Base-by-base conservation (phyloP, 495 filamentous ascomycete genomes). In the Thozetella sp. region DNA sequence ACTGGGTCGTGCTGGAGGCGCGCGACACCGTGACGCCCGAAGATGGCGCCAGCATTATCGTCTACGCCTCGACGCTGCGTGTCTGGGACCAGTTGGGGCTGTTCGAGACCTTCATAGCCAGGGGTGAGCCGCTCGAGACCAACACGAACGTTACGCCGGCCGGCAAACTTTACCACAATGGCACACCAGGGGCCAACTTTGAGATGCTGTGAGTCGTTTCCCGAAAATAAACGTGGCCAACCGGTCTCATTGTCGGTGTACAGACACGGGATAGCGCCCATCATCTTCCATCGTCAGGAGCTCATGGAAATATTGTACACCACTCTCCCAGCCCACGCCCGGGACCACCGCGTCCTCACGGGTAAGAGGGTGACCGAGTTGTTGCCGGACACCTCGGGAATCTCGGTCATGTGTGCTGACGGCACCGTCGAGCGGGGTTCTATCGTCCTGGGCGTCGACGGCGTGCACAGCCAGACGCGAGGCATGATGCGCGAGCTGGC, bases 381-480 rank as follows among this genome's bases (percentile, higher is more conserved):
- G 25, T 52, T 64, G 12, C 51, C 65, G 17, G 4, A 51, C 6
- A 55, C 59, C 4, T 45, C 30, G 1, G 62, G 57, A 3, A 68
- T 71, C 12, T 53, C 57, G 1, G 70, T 75, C 12, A 30, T 43
- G n/a, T 72, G 70, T 26, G 62, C 65, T 10, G 73, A 80, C 45
- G 80, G 80, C 0, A 63, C 62, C 12, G 46, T 61, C 0, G 73
- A 72, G 53, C 59, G 66, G 2, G 81, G 80, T 4, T 68, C 72
- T 43, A 58, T 83, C 24, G 69, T 83, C n/a, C 59, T 85, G n/a
- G 81, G 81, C 3, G 77, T 74, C 22, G 82, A 83, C 58, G 80
- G 81, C 2, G 71, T 80, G 19, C 74, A 79, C 53, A 78, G 74
- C 30, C 30, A 37, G 30, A 15, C 15, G 15, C 30, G 30, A 15